Percentiles rank a stretch among this genome's conserved stretches.
Conservation (phyloP, 495 filamentous ascomycete genomes). For the Trypethelium eluteriae region DNA sequence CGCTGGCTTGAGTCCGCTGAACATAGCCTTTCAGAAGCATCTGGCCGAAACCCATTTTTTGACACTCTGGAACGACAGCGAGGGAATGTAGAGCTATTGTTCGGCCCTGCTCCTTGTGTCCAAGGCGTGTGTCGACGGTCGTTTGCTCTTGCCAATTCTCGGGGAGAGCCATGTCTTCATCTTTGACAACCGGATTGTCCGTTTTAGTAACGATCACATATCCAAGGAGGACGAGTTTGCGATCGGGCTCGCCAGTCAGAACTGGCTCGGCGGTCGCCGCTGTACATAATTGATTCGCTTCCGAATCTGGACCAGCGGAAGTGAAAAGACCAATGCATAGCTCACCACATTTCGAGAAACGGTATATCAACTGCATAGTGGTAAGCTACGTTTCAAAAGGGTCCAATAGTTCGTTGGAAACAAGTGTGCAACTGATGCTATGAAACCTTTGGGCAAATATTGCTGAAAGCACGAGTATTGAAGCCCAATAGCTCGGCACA, state of each 20-base stretch:
- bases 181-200: constrained; percentile 53
- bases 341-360: constrained; percentile 68
- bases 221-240: constrained; percentile 61
- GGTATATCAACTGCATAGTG: constrained; percentile 63
- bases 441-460: neutral
- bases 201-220: constrained; percentile 74
- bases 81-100: constrained; percentile 79
- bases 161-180: constrained; percentile 68
- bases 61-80: constrained; percentile 67
- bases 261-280: constrained; percentile 42
- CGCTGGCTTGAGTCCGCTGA: constrained; percentile 58
- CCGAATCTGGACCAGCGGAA: constrained; percentile 41
- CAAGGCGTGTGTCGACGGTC: constrained; percentile 35
- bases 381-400: constrained; percentile 11
- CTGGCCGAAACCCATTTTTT: constrained; percentile 65
- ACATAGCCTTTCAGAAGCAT: constrained; percentile 69
- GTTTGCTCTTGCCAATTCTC: constrained; percentile 44
- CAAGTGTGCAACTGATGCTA: constrained; percentile 1
- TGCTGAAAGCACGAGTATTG: neutral
- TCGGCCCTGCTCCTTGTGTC: constrained; percentile 62
- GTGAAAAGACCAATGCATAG: constrained; percentile 75
- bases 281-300: constrained; percentile 40
- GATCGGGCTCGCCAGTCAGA: constrained; percentile 43
- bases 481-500: neutral
- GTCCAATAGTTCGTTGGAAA: neutral